Conservation (phyloP, 2,329 filamentous ascomycete genomes). For the Phyllosticta paracitricarpa region DNA sequence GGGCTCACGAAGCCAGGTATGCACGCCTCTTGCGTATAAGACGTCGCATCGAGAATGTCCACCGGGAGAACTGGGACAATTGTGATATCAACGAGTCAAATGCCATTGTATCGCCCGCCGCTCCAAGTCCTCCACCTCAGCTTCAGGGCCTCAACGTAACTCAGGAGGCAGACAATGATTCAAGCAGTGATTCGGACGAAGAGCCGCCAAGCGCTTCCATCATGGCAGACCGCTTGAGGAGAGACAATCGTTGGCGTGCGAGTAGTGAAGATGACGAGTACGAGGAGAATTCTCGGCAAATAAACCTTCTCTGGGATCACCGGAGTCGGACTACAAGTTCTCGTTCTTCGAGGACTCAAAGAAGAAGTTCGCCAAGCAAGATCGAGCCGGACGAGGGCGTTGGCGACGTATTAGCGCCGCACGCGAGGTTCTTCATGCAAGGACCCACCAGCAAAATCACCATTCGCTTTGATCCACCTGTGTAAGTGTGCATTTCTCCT, state of each 20-base stretch:
- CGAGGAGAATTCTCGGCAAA: slow-evolving; percentile 24
- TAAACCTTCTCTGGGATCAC: slow-evolving; percentile 28
- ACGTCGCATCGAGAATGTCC: slow-evolving; percentile 5
- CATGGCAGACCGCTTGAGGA: slow-evolving; percentile 29
- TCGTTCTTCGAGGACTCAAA: slow-evolving; percentile 16
- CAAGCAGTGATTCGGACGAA: slow-evolving; percentile 20
- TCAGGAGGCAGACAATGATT: slow-evolving; percentile 19
- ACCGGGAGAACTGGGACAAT: slow-evolving; percentile 4
- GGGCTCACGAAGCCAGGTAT: slow-evolving; percentile 5
- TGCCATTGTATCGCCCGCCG: slow-evolving; percentile 3
- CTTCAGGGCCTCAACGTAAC: slow-evolving; percentile 28
- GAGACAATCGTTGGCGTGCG: slow-evolving; percentile 27
- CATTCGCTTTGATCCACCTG: slow-evolving; percentile 72
- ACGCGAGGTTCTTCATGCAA: slow-evolving; percentile 76
- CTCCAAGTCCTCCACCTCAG: slow-evolving; percentile 4
- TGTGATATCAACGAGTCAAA: slow-evolving; percentile 4
- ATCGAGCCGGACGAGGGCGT: slow-evolving; percentile 21
- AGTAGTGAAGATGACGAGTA: slow-evolving; percentile 30
- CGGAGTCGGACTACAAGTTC: slow-evolving; percentile 12
- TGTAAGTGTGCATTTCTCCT: slow-evolving; percentile 35
- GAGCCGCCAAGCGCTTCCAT: slow-evolving; percentile 28
- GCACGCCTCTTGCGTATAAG: slow-evolving; percentile 8
- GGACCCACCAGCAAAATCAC: slow-evolving; percentile 75
- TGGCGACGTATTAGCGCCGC: slow-evolving; percentile 51
- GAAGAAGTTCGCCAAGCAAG: slow-evolving; percentile 23